Base-by-base conservation (phyloP, 176 grass and related monocot species). In the Pontederia paniculata region DNA sequence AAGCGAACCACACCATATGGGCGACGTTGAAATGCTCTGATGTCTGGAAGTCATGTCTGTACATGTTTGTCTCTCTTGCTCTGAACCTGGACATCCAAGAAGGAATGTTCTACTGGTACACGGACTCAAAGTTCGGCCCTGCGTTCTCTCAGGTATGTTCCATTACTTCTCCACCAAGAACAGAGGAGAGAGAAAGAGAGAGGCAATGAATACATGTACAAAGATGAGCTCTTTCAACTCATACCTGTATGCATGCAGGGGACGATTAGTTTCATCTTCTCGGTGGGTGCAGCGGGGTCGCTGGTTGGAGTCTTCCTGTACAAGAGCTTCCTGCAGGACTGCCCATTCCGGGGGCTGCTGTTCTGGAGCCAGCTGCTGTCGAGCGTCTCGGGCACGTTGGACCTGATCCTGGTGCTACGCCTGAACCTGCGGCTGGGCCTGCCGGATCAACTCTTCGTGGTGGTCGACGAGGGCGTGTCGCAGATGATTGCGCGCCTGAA, bases 71-170 rank as follows among this genome's bases (percentile, higher is more conserved):
- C 17, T 94, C 89, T 64, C 68, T 84, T 68, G 77, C 84, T 37
- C 63, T 94, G 28, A 94, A 81, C 43, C 68, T 94, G 55, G 76
- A 94, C 22, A 94, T 94, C 69, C 89, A 94, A 58, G 89, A 94
- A 88, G 89, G 89, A 66, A 94, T 94, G 84, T 94, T 94, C 55
- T 94, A 77, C 65, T 94, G 89, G 89, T 94, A 88, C 72, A 88
- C 89, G 17, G 77, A 94, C 65, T 57, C 14, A 59, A 81, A 51
- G 42, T 42, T 81, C 55, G 89, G 89, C 3, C 72, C 74, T 78
- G 88, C 83, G 54, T 94, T 94, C 61, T 70, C 81, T 15, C 80
- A 94, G 83, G 88, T 94, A 76, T 4, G 9, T 47, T 63, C 17
- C 53, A 55, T 45, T 69, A 57, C 6, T 51, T 7, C 58, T n/a